Evolutionary conservation across 306 rosid species (phyloP).

Genomic region (Prunus campanulata): DNA sequence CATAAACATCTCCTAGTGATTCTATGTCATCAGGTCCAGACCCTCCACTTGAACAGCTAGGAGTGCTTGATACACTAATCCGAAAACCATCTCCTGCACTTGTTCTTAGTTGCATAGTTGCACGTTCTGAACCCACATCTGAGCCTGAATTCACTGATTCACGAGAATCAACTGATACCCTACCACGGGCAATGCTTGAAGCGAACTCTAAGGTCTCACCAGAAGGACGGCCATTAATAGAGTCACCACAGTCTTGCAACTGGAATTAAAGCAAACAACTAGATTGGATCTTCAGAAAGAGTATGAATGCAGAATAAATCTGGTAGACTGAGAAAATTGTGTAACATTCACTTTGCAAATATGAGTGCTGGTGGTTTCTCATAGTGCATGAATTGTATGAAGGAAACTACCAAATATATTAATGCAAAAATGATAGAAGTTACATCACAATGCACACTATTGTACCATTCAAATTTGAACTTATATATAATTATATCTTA

Average conservation of each 20-base stretch:
- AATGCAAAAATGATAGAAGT: not conserved
- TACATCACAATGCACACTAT: not conserved
- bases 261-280: constrained; percentile 27
- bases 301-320: constrained; percentile 9
- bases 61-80: constrained; percentile 78
- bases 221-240: constrained; percentile 37
- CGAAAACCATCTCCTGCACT: constrained; percentile 82
- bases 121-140: constrained; percentile 63
- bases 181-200: constrained; percentile 43
- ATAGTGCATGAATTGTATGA: not conserved
- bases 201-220: constrained; percentile 55
- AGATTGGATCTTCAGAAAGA: constrained; percentile 9
- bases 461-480: not conserved
- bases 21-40: constrained; percentile 93
- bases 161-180: constrained; percentile 53
- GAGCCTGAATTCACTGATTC: constrained; percentile 47
- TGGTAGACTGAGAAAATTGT: not conserved
- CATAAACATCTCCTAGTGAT: constrained; percentile 83
- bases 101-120: constrained; percentile 69
- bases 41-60: constrained; percentile 66
- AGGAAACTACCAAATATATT: not conserved
- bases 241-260: constrained; percentile 46
- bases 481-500: not conserved
- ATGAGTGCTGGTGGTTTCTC: not conserved
- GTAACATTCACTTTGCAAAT: constrained; percentile 8